These are phyloP conservation scores for Phlebiopsis flavidoalba DNA, from an alignment of 768 basidiomycete species.

Conservation along the genomic window DNA sequence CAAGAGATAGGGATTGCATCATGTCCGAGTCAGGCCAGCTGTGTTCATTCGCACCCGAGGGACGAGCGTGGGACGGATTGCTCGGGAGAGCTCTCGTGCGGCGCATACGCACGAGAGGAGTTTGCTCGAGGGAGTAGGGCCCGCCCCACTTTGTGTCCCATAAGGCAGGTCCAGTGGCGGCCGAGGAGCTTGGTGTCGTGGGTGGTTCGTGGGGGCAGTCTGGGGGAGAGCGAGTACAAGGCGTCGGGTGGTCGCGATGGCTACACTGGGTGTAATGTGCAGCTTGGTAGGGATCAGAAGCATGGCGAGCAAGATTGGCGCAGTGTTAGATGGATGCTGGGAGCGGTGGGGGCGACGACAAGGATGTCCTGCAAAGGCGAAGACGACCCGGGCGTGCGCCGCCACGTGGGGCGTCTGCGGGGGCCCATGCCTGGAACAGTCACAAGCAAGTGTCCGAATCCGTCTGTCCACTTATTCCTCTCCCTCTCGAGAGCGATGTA, in stretches of 20 bases:
- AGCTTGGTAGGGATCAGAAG: conserved; percentile 4
- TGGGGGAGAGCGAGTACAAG: background rate
- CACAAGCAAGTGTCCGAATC: conserved; percentile 24
- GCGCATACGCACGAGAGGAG: no score
- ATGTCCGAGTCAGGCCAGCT: background rate
- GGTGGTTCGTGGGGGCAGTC: conserved; percentile 2
- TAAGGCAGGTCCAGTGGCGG: background rate
- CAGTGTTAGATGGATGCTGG: background rate
- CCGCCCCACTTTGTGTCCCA: background rate
- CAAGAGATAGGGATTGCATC: background rate
- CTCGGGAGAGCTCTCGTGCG: background rate
- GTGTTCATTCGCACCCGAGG: background rate
- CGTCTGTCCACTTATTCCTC: conserved; percentile 25
- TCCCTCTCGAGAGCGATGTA: background rate
- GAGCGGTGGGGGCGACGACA: conserved; percentile 7
- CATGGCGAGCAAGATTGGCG: conserved; percentile 1
- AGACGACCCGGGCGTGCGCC: conserved; percentile 2
- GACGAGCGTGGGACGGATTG: background rate
- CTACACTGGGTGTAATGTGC: background rate
- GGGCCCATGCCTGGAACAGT: conserved; percentile 10
- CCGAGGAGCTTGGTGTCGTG: conserved; percentile 4
- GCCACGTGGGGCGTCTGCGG: conserved; percentile 12
- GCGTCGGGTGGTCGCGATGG: conserved; percentile 1
- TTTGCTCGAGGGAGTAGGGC: background rate
- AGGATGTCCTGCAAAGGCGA: conserved; percentile 11